A percentile compares a stretch with the other conserved stretches of the same genome.
Evolutionary conservation across 2,329 filamentous ascomycete species (phyloP).

Genomic region (Fusarium dimerum): DNA sequence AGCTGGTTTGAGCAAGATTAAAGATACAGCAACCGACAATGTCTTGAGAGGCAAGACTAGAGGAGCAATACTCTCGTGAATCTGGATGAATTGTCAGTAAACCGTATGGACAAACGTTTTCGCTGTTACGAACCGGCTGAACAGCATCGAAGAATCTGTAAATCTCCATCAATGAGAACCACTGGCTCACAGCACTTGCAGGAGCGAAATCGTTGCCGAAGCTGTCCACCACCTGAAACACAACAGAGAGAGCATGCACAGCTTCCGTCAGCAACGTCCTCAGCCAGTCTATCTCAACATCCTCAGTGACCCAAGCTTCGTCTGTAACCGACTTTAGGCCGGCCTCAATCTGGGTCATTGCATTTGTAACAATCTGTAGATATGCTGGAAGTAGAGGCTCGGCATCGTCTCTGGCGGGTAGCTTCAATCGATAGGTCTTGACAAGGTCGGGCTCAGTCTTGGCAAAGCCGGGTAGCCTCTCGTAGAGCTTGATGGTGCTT

Average conservation of each 20-base stretch:
- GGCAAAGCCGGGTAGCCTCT: conserved; percentile 38
- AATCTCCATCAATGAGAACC: conserved; percentile 73
- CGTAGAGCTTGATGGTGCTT: conserved; percentile 49
- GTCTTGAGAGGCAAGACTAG: conserved; percentile 67
- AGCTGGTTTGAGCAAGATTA: conserved; percentile 69
- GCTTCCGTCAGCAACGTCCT: conserved; percentile 68
- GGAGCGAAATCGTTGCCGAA: conserved; percentile 56
- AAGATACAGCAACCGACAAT: conserved; percentile 68
- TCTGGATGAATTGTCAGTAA: conserved; percentile 29
- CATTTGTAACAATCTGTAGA: conserved; percentile 46
- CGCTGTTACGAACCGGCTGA: conserved; percentile 34
- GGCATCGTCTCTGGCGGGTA: conserved; percentile 37
- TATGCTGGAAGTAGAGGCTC: conserved; percentile 51
- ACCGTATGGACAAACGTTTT: not conserved
- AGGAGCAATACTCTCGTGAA: conserved; percentile 45
- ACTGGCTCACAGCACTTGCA: conserved; percentile 61
- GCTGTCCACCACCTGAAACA: conserved; percentile 71
- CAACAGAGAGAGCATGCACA: conserved; percentile 70
- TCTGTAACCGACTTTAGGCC: conserved; percentile 55
- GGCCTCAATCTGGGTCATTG: conserved; percentile 50
- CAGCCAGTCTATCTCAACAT: conserved; percentile 60
- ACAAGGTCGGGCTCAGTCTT: conserved; percentile 28
- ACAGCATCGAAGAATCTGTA: conserved; percentile 71
- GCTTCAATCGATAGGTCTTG: conserved; percentile 33
- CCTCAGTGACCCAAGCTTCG: conserved; percentile 51